phyloP scores from a whole-genome alignment of 768 basidiomycete species.

The Collybia sp. region DNA sequence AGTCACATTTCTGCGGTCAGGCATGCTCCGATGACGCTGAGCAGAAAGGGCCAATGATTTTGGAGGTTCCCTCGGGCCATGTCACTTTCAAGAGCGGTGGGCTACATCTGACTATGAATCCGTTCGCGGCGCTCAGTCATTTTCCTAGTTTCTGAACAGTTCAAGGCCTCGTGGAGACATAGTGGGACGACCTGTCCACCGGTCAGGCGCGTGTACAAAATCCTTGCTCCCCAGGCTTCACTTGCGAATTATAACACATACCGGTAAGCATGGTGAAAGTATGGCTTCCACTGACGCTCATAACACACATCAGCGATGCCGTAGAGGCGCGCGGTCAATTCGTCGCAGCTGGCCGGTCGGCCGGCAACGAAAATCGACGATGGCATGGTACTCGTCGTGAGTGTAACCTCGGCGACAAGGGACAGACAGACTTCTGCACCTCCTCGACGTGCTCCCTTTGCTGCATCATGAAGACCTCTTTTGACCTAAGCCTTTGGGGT shows the following conservation, averaged over 20 bases:
- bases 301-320: constrained; percentile 29
- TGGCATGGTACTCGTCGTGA: constrained; percentile 72
- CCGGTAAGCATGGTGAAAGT: constrained; percentile 30
- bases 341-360: constrained; percentile 41
- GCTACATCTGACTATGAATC: constrained; percentile 12
- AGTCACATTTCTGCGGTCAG: constrained; percentile 60
- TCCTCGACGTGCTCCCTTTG: constrained; percentile 58
- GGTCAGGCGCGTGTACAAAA: constrained; percentile 62
- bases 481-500: constrained; percentile 56
- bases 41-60: constrained; percentile 46
- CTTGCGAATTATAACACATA: constrained; percentile 58
- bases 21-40: constrained; percentile 51
- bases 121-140: neutral
- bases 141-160: constrained; percentile 54
- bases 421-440: constrained; percentile 50
- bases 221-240: constrained; percentile 43
- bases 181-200: constrained; percentile 46
- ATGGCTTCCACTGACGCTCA: neutral
- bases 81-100: constrained; percentile 63
- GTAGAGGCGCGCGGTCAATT: constrained; percentile 64
- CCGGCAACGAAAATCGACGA: constrained; percentile 69
- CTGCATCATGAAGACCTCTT: constrained; percentile 59
- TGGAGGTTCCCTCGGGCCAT: constrained; percentile 58
- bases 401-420: constrained; percentile 62
- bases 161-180: constrained; percentile 68